phyloP scores from a whole-genome alignment of 805 yeast genomes.

The Kodamaea neixiangensis region DNA sequence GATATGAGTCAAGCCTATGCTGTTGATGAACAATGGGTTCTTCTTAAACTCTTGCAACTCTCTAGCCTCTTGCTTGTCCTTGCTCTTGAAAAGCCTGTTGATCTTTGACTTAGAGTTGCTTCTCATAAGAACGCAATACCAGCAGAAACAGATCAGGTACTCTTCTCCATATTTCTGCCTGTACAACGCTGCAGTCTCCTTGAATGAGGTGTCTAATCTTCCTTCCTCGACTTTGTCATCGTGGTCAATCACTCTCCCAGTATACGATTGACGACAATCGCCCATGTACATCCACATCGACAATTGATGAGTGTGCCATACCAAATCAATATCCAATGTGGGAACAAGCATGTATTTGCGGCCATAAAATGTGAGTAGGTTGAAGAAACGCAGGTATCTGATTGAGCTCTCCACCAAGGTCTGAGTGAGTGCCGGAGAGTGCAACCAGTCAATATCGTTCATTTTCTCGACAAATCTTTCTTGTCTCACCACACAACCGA shows the following conservation, averaged over 20 bases:
- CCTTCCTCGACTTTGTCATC: slow-evolving; percentile 10
- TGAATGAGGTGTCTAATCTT: slow-evolving; percentile 7
- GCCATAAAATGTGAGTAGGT: slow-evolving; percentile 4
- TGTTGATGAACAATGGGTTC: not conserved
- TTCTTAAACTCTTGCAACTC: not conserved
- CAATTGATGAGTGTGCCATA: slow-evolving; percentile 33
- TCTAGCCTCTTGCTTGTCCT: not conserved
- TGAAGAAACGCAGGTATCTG: slow-evolving; percentile 22
- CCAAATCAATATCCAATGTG: slow-evolving; percentile 28
- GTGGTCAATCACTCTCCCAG: slow-evolving; percentile 11
- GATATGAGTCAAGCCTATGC: slow-evolving; percentile 4
- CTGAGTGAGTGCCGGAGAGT: slow-evolving; percentile 14
- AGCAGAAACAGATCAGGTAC: slow-evolving; percentile 16
- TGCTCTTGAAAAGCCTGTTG: not conserved
- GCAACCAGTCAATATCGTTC: slow-evolving; percentile 22
- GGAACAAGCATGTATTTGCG: slow-evolving; percentile 19
- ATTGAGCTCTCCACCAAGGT: slow-evolving; percentile 16
- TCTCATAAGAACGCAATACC: slow-evolving; percentile 11
- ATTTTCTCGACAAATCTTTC: slow-evolving; percentile 24
- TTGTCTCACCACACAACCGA: slow-evolving; percentile 25
- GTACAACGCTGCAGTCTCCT: slow-evolving; percentile 14
- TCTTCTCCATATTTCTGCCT: slow-evolving; percentile 10
- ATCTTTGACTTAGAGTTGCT: not conserved
- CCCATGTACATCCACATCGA: slow-evolving; percentile 16
- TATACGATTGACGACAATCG: slow-evolving; percentile 18